phyloP scores from a whole-genome alignment of 2,329 filamentous ascomycete species.

The Davidsoniella virescens region DNA sequence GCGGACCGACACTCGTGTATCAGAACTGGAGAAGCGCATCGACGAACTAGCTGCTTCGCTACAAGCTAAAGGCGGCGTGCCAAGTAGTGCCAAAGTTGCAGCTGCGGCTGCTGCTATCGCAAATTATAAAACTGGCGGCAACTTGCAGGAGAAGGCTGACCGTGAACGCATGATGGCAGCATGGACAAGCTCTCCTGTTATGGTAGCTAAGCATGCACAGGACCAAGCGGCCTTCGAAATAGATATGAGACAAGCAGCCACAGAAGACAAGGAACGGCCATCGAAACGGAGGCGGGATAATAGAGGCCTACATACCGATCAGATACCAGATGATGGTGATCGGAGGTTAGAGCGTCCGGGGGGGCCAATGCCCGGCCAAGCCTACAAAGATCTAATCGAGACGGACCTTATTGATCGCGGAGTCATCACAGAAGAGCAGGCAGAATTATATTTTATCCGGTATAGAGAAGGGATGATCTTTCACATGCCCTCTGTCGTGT shows the following conservation, averaged over 20 bases:
- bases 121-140: slow-evolving; percentile 12
- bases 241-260: no score
- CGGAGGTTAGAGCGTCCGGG: slow-evolving; percentile 11
- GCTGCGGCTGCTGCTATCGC: slow-evolving; percentile 8
- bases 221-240: slow-evolving; percentile 19
- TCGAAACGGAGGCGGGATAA: slow-evolving; percentile 6
- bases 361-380: slow-evolving; percentile 10
- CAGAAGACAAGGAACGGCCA: slow-evolving; percentile 4
- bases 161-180: not conserved
- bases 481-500: slow-evolving; percentile 47
- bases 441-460: slow-evolving; percentile 36
- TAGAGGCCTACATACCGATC: no score
- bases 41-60: slow-evolving; percentile 72
- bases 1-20: slow-evolving; percentile 78
- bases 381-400: slow-evolving; percentile 5
- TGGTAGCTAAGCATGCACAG: slow-evolving; percentile 13
- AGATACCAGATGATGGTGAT: not conserved
- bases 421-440: slow-evolving; percentile 38
- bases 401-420: slow-evolving; percentile 42
- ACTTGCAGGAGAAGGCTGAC: not conserved
- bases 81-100: slow-evolving; percentile 17
- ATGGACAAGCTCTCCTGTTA: slow-evolving; percentile 2
- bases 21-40: slow-evolving; percentile 84
- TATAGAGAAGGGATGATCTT: slow-evolving; percentile 44
- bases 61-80: slow-evolving; percentile 31